Percentiles rank a stretch among this genome's conserved stretches.
Conservation (phyloP, 306 rosid species). For the Prunus mongolica region DNA sequence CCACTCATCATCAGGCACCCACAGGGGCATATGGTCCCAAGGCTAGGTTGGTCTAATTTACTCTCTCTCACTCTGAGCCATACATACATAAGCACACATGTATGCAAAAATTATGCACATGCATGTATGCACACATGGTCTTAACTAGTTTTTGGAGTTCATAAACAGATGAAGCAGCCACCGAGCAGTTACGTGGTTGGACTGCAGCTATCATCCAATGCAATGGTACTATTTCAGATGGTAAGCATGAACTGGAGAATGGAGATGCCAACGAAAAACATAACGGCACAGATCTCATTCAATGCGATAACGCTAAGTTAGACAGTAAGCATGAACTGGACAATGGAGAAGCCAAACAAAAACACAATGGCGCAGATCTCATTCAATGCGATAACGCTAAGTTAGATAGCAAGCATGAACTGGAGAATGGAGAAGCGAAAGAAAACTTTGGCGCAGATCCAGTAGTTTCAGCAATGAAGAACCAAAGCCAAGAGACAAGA, state of each 20-base stretch:
- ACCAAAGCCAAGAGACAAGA: constrained; percentile 17
- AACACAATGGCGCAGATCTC: constrained; percentile 1
- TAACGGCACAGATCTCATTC: constrained; percentile 7
- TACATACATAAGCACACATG: not conserved
- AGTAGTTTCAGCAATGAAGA: constrained; percentile 15
- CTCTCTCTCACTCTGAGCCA: not conserved
- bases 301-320: not conserved
- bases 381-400: not conserved
- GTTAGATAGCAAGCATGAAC: constrained; percentile 1
- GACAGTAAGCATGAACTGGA: constrained; percentile 11
- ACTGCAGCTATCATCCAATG: constrained; percentile 16
- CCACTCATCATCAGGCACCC: constrained; percentile 79
- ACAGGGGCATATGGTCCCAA: constrained; percentile 85
- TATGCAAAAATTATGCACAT: not conserved
- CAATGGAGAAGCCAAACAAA: constrained; percentile 25
- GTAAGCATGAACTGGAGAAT: constrained; percentile 1
- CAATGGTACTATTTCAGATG: not conserved
- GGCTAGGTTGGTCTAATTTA: constrained; percentile 47
- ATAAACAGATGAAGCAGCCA: constrained; percentile 55
- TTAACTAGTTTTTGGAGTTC: too few species aligned
- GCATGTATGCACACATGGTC: not conserved
- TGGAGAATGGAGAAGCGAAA: constrained; percentile 26
- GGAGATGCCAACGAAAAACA: constrained; percentile 5
- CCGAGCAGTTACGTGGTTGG: constrained; percentile 42
- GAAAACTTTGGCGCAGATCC: constrained; percentile 3